Conservation (phyloP, 2,329 filamentous ascomycete genomes). For the Akanthomyces muscarius region DNA sequence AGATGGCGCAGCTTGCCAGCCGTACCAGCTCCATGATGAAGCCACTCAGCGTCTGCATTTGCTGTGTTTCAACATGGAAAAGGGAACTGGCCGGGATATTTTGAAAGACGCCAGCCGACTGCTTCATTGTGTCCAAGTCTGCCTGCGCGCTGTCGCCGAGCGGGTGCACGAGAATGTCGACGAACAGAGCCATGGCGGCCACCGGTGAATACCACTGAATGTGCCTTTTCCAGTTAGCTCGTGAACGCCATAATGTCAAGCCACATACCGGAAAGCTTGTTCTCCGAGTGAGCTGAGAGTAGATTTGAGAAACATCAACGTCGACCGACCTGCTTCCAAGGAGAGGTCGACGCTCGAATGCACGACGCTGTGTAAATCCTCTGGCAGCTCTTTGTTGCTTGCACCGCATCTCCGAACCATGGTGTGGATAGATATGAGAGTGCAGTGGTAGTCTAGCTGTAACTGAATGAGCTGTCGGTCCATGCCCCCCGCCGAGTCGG, state of each 20-base stretch:
- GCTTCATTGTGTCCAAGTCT: constrained; percentile 22
- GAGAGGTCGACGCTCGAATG: constrained; percentile 25
- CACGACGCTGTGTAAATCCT: constrained; percentile 23
- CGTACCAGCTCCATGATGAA: constrained; percentile 18
- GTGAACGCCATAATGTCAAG: neutral
- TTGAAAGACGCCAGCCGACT: constrained; percentile 9
- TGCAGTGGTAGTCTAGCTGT: constrained; percentile 22
- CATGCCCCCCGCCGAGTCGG: neutral
- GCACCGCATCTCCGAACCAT: constrained; percentile 22
- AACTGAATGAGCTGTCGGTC: constrained; percentile 13
- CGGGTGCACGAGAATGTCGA: constrained; percentile 18
- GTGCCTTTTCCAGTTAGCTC: constrained; percentile 4
- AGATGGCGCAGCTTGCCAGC: constrained; percentile 16
- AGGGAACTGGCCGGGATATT: neutral
- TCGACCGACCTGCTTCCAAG: constrained; percentile 23
- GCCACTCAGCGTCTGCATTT: constrained; percentile 3
- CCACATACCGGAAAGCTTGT: neutral
- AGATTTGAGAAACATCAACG: constrained; percentile 17
- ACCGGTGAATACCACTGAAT: constrained; percentile 13
- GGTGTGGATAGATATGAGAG: constrained; percentile 21
- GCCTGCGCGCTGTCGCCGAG: constrained; percentile 1
- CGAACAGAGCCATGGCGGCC: constrained; percentile 19
- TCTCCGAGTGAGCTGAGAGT: neutral
- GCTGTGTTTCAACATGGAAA: neutral
- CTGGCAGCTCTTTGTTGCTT: constrained; percentile 14